phyloP scores from a whole-genome alignment of 257 asterid genomes.

The Craterostigma plantagineum region DNA sequence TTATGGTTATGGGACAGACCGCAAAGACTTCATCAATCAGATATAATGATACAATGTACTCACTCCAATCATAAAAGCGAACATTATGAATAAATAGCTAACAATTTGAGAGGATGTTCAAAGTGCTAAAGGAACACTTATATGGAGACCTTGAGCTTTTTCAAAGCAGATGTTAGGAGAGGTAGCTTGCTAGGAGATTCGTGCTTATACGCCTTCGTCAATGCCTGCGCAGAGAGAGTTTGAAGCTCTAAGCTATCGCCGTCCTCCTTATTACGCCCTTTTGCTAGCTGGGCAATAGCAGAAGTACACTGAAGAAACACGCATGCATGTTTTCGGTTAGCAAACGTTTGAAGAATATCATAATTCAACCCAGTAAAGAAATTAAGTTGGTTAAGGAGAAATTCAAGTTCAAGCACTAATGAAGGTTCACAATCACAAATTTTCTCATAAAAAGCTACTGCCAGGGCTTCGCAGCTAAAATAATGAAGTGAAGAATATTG shows the following conservation, averaged over 20 bases:
- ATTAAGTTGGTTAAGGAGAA: too few species aligned
- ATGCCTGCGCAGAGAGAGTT: slow-evolving; percentile 46
- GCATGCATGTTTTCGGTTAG: not conserved
- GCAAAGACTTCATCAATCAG: too few species aligned
- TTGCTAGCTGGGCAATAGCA: slow-evolving; percentile 59
- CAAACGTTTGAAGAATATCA: not conserved
- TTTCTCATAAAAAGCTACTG: too few species aligned
- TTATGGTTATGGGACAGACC: too few species aligned
- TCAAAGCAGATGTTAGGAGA: slow-evolving; percentile 37
- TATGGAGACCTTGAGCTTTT: slow-evolving; percentile 46
- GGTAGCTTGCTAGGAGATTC: slow-evolving; percentile 40
- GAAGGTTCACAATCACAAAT: too few species aligned
- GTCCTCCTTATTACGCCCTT: slow-evolving; percentile 83
- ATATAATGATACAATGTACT: not conserved
- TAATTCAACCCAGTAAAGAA: not conserved
- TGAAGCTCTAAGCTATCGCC: slow-evolving; percentile 62
- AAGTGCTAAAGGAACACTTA: slow-evolving; percentile 2
- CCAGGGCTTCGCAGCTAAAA: not conserved
- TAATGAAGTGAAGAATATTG: slow-evolving; percentile 1
- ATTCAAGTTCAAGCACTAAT: too few species aligned
- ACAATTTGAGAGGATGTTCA: too few species aligned
- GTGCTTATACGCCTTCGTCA: slow-evolving; percentile 57
- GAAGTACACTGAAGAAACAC: slow-evolving; percentile 52
- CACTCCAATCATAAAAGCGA: too few species aligned
- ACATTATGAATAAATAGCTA: too few species aligned